Percentiles rank a stretch among this genome's conserved stretches.
Conservation (phyloP, 441 rosid genomes). For the Erysimum cheiri region DNA sequence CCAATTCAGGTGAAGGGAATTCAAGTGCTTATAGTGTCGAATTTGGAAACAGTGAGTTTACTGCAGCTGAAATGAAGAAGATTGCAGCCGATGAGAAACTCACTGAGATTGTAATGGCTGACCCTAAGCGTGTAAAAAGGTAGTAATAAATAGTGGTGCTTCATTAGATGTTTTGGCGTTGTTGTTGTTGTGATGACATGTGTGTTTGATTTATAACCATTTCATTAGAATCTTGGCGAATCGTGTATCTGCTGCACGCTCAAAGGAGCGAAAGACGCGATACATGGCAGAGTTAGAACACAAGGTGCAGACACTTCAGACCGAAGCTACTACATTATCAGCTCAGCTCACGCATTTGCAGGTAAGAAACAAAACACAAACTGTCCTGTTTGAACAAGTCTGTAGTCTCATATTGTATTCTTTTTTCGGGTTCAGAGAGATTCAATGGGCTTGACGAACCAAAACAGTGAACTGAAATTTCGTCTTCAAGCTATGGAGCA, state of each 20-base stretch:
- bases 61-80: constrained; percentile 80
- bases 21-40: constrained; percentile 69
- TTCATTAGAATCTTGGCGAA: constrained; percentile 84
- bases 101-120: constrained; percentile 82
- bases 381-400: constrained; percentile 7
- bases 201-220: constrained; percentile 5
- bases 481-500: constrained; percentile 98
- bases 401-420: not conserved
- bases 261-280: constrained; percentile 97
- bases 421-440: constrained; percentile 65
- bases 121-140: constrained; percentile 98
- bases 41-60: constrained; percentile 87
- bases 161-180: not conserved
- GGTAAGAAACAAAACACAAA: constrained; percentile 49
- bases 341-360: constrained; percentile 93
- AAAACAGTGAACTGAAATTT: constrained; percentile 91
- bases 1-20: constrained; percentile 70
- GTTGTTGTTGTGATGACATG: constrained; percentile 16
- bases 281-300: constrained; percentile 94
- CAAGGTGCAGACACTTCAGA: constrained; percentile 97
- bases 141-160: constrained; percentile 16
- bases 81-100: constrained; percentile 93
- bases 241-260: constrained; percentile 98
- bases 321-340: constrained; percentile 93
- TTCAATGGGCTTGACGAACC: constrained; percentile 82